Percentiles rank a stretch among this genome's conserved stretches.
These are phyloP conservation scores for Fusarium pilosicola DNA, from an alignment of 2,329 filamentous ascomycete species.

Conservation along the genomic window DNA sequence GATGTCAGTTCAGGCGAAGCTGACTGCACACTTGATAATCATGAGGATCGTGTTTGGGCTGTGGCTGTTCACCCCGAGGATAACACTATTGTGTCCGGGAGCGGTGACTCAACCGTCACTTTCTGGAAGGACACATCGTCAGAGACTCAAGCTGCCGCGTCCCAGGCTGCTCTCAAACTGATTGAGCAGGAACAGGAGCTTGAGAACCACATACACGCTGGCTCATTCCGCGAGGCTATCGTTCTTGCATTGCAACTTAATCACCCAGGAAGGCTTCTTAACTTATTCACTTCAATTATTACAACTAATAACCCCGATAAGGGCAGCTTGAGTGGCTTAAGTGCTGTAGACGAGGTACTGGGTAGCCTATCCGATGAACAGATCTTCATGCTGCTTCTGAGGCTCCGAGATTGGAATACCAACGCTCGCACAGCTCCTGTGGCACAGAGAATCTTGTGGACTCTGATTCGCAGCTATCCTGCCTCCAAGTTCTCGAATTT, in stretches of 20 bases:
- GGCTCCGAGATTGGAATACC: conserved; percentile 96
- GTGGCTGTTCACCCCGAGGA: conserved; percentile 75
- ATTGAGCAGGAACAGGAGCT: conserved; percentile 95
- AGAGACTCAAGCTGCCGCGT: conserved; percentile 78
- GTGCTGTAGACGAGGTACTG: conserved; percentile 84
- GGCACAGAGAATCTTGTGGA: conserved; percentile 84
- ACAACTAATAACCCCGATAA: conserved; percentile 68
- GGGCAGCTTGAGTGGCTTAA: conserved; percentile 71
- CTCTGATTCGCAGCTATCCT: conserved; percentile 83
- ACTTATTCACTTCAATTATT: conserved; percentile 84
- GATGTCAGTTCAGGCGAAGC: conserved; percentile 85
- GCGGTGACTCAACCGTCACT: conserved; percentile 90
- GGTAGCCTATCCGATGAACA: conserved; percentile 84
- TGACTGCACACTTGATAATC: conserved; percentile 93
- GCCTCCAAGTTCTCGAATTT: conserved; percentile 79
- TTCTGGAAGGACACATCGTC: conserved; percentile 96
- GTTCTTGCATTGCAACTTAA: conserved; percentile 92
- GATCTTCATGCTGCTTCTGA: conserved; percentile 81
- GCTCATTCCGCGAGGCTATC: conserved; percentile 92
- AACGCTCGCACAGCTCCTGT: conserved; percentile 88
- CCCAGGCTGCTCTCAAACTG: conserved; percentile 77
- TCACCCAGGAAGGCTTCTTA: conserved; percentile 87
- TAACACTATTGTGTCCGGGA: conserved; percentile 86
- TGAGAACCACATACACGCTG: conserved; percentile 88
- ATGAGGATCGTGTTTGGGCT: conserved; percentile 95